These are phyloP conservation scores for Euphrasia arctica DNA, from an alignment of 305 asterid species.

Conservation along the genomic window DNA sequence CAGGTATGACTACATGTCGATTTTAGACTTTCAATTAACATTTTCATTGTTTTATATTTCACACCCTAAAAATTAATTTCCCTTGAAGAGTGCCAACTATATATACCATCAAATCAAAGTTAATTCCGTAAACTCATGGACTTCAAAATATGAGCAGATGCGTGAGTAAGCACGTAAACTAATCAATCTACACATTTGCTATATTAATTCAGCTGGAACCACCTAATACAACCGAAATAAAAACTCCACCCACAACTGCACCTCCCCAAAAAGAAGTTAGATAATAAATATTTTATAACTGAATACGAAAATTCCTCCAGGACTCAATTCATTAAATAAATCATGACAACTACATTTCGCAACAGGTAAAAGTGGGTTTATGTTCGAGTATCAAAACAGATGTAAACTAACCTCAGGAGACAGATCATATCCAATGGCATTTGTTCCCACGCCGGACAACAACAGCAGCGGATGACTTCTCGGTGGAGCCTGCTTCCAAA, in stretches of 20 bases:
- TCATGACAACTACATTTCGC: background rate
- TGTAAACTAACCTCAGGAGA: conserved; percentile 70
- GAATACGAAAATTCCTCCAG: conserved; percentile 8
- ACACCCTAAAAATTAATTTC: conserved; percentile 11
- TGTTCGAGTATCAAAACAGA: conserved; percentile 1
- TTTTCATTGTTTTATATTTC: conserved; percentile 5
- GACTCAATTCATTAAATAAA: conserved; percentile 7
- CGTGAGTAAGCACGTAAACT: conserved; percentile 16
- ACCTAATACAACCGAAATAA: conserved; percentile 16
- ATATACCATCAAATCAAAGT: conserved; percentile 15
- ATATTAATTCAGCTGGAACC: conserved; percentile 14
- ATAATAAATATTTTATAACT: background rate
- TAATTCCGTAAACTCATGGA: conserved; percentile 1
- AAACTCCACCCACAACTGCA: background rate
- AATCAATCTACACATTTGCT: background rate
- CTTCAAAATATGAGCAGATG: conserved; percentile 2
- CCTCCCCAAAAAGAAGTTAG: background rate
- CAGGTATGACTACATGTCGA: conserved; percentile 2
- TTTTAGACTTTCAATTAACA: conserved; percentile 8
- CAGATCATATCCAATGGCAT: conserved; percentile 95
- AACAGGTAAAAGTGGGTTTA: conserved; percentile 3
- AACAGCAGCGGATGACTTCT: conserved; percentile 87
- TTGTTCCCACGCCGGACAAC: conserved; percentile 90
- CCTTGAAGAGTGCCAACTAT: conserved; percentile 13
- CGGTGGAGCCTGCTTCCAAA: conserved; percentile 57